A percentile compares a stretch with the other conserved stretches of the same genome.
phyloP scores from a whole-genome alignment of 768 basidiomycete species.

The Russula sp. region DNA sequence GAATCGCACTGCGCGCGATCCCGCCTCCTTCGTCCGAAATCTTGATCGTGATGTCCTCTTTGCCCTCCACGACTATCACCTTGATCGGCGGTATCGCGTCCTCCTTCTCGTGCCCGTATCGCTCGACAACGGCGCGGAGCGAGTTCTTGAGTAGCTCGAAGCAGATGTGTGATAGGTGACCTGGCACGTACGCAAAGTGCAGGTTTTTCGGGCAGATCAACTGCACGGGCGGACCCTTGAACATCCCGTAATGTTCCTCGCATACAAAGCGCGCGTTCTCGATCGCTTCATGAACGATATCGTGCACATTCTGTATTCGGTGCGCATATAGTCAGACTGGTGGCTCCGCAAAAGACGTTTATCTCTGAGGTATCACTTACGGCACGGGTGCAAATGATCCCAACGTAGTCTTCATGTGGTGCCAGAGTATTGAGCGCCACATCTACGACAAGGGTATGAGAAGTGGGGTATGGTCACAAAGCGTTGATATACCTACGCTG shows the following conservation, averaged over 20 bases:
- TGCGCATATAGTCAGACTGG: slow-evolving; percentile 2
- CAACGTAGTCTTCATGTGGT: slow-evolving; percentile 88
- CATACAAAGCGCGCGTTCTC: slow-evolving; percentile 95
- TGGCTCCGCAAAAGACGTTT: background rate
- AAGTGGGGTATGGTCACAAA: background rate
- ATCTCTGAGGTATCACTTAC: slow-evolving; percentile 43
- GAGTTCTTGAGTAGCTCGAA: slow-evolving; percentile 99
- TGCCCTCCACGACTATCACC: slow-evolving; percentile 94
- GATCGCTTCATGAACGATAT: slow-evolving; percentile 97
- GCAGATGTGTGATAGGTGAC: slow-evolving; percentile 92
- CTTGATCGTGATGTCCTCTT: slow-evolving; percentile 98
- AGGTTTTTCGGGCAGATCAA: slow-evolving; percentile 89
- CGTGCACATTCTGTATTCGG: slow-evolving; percentile 73
- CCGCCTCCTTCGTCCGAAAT: slow-evolving; percentile 97
- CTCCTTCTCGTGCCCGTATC: slow-evolving; percentile 79
- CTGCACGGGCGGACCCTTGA: slow-evolving; percentile 93
- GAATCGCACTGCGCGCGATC: slow-evolving; percentile 83
- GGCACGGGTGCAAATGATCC: slow-evolving; percentile 93
- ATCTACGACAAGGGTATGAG: slow-evolving; percentile 46
- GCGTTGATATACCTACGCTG: slow-evolving; percentile 56
- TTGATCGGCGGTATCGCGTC: slow-evolving; percentile 85
- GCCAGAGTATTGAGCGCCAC: slow-evolving; percentile 92
- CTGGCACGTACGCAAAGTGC: slow-evolving; percentile 92
- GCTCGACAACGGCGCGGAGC: slow-evolving; percentile 92
- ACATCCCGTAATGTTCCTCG: slow-evolving; percentile 93